Percentiles rank a stretch among this genome's conserved stretches.
These are phyloP conservation scores for Hygrophoropsis aurantiaca DNA, from an alignment of 768 basidiomycete genomes.

Conservation along the genomic window DNA sequence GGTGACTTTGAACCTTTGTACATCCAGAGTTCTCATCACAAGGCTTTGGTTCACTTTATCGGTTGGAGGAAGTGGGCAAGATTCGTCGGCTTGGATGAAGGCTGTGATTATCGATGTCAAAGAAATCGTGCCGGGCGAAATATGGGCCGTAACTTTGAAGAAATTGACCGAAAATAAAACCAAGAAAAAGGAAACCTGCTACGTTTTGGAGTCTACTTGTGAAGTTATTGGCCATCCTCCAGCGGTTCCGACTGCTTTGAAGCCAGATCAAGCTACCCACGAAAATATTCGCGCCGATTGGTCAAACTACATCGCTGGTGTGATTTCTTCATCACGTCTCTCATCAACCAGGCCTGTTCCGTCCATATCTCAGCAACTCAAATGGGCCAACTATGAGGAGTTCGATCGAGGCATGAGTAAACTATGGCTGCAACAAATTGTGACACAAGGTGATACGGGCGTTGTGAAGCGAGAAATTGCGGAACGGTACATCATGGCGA, in stretches of 20 bases:
- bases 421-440: constrained; percentile 54
- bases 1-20: constrained; percentile 3
- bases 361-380: constrained; percentile 41
- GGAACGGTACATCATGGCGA: constrained; percentile 64
- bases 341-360: constrained; percentile 1
- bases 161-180: constrained; percentile 9
- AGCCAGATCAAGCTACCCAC: neutral
- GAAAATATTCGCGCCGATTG: constrained; percentile 57
- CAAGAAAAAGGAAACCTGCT: constrained; percentile 36
- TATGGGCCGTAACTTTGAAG: constrained; percentile 55
- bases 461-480: constrained; percentile 49
- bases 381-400: constrained; percentile 73
- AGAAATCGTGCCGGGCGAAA: constrained; percentile 53
- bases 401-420: constrained; percentile 68
- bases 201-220: constrained; percentile 70
- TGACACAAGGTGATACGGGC: constrained; percentile 42
- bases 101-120: constrained; percentile 45
- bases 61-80: constrained; percentile 38
- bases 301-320: constrained; percentile 51
- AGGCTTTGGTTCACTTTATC: constrained; percentile 65
- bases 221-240: constrained; percentile 59
- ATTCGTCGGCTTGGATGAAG: constrained; percentile 32
- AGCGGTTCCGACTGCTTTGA: neutral
- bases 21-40: constrained; percentile 60
- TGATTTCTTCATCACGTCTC: neutral